Evolutionary conservation across 225 moss, liverwort and hornwort genomes (phyloP), one percentile per base, ranked within the genome.

Genomic region (Polytrichum formosum): DNA sequence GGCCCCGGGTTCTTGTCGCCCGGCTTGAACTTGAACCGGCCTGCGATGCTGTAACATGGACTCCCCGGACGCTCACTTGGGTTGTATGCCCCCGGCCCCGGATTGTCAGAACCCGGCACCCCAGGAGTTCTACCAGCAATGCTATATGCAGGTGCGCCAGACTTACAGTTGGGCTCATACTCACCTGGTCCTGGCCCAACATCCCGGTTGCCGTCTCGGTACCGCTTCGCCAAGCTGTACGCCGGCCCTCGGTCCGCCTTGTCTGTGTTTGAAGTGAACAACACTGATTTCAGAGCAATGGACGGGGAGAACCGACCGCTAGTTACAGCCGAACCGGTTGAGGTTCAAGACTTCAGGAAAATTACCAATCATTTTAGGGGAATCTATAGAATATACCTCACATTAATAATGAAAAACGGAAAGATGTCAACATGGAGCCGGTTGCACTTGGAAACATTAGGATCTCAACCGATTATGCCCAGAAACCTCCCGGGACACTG

Each of bases 71-170:
- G 59, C 1, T 66, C 65, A 1, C 28, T 19, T 0, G 80, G 75
- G 61, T 79, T 55, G 28, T 93, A 93, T 28, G 89, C 64, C 56
- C 91, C 93, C 1, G 93, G 89, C 0, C 91, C 93, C 35, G 88
- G 91, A 29, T 82, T 84, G 1, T 88, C 75, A 2, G 54, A 0
- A 0, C 26, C 68, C 4, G 79, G 67, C 0, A 69, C 29, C 13
- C 67, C 61, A 7, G 71, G 58, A 7, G 67, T 70, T 55, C 77
- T 77, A 60, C 84, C 77, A 29, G 86, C 82, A 6, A 91, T 86
- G 22, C 77, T 79, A 26, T 82, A 87, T 8, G 82, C 80, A 0
- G 88, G 91, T 7, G 77, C 86, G 7, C 79, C 63, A 2, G 80
- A 76, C 56, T 78, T 77, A 7, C 20, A 37, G 53, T 60, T 79